Percentiles rank a stretch among this genome's conserved stretches.
Evolutionary conservation across 768 basidiomycete genomes (phyloP).

Genomic region (Suillus sp.): DNA sequence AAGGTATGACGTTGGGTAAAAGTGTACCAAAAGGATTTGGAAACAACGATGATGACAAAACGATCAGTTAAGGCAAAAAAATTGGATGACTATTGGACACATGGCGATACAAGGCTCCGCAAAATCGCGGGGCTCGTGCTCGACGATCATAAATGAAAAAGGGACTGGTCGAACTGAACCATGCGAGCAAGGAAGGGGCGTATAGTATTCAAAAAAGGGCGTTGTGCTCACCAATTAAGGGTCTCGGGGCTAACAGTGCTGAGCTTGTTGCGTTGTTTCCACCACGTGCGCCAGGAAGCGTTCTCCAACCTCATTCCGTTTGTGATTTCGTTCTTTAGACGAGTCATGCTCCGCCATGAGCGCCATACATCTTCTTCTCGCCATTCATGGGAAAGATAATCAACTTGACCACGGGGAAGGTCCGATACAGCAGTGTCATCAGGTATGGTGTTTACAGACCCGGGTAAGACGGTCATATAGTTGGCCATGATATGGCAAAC

Average conservation of each 20-base stretch:
- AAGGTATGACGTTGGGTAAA: neutral
- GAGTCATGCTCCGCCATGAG: constrained; percentile 98
- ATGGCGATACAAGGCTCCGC: constrained; percentile 8
- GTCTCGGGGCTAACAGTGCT: constrained; percentile 96
- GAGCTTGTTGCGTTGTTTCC: constrained; percentile 96
- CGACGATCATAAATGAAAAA: constrained; percentile 16
- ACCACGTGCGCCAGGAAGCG: constrained; percentile 98
- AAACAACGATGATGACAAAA: constrained; percentile 14
- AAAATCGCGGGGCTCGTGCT: neutral
- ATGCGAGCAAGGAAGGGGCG: constrained; percentile 9
- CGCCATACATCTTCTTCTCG: constrained; percentile 98
- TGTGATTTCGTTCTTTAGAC: constrained; percentile 96
- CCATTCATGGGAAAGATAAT: constrained; percentile 98
- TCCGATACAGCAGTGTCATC: constrained; percentile 85
- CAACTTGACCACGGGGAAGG: constrained; percentile 89
- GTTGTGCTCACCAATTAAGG: constrained; percentile 83
- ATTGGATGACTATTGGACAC: constrained; percentile 4
- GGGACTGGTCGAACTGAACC: neutral
- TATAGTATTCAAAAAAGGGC: constrained; percentile 8
- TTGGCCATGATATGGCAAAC: constrained; percentile 48
- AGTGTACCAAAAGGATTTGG: neutral
- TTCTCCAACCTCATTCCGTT: constrained; percentile 96
- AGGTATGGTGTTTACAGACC: constrained; percentile 61
- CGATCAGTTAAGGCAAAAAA: neutral
- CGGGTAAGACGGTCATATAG: constrained; percentile 70